phyloP scores from a whole-genome alignment of 108 stramenopile species.

The Schizochytrium sp. region DNA sequence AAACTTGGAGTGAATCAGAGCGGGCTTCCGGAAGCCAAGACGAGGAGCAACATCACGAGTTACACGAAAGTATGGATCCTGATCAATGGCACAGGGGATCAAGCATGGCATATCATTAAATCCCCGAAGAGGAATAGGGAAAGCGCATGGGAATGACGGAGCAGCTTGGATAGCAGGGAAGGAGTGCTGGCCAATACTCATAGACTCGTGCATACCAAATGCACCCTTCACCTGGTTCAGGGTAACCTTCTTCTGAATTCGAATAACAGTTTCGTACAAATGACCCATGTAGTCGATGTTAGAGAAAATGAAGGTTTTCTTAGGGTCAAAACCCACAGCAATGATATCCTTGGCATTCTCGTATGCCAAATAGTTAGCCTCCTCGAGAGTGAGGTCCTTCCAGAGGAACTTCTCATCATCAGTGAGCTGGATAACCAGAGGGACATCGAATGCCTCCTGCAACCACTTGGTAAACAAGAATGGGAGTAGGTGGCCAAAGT shows the following conservation, averaged over 20 bases:
- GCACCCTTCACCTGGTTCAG: slow-evolving; percentile 91
- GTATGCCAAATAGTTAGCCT: slow-evolving; percentile 88
- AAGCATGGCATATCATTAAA: slow-evolving; percentile 76
- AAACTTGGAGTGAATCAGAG: slow-evolving; percentile 97
- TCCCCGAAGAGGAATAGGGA: slow-evolving; percentile 83
- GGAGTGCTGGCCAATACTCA: slow-evolving; percentile 89
- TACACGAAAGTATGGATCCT: slow-evolving; percentile 99
- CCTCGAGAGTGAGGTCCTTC: slow-evolving; percentile 92
- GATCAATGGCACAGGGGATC: slow-evolving; percentile 92
- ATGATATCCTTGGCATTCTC: slow-evolving; percentile 99
- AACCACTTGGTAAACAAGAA: slow-evolving; percentile 97
- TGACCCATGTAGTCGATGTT: slow-evolving; percentile 95
- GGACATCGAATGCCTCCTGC: slow-evolving; percentile 94
- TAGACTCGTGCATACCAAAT: slow-evolving; percentile 94
- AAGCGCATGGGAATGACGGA: slow-evolving; percentile 92
- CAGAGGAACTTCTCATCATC: slow-evolving; percentile 99
- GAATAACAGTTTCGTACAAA: slow-evolving; percentile 96
- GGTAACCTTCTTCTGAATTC: slow-evolving; percentile 96
- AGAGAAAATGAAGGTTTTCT: slow-evolving; percentile 88
- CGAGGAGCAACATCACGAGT: slow-evolving; percentile 94
- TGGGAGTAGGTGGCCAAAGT: slow-evolving; percentile 96
- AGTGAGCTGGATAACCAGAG: slow-evolving; percentile 98
- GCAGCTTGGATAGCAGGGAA: slow-evolving; percentile 96
- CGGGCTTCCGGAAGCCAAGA: slow-evolving; percentile 85
- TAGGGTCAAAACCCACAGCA: slow-evolving; percentile 93